phyloP scores from a whole-genome alignment of 306 rosid species.

The Lithocarpus polystachyus region DNA sequence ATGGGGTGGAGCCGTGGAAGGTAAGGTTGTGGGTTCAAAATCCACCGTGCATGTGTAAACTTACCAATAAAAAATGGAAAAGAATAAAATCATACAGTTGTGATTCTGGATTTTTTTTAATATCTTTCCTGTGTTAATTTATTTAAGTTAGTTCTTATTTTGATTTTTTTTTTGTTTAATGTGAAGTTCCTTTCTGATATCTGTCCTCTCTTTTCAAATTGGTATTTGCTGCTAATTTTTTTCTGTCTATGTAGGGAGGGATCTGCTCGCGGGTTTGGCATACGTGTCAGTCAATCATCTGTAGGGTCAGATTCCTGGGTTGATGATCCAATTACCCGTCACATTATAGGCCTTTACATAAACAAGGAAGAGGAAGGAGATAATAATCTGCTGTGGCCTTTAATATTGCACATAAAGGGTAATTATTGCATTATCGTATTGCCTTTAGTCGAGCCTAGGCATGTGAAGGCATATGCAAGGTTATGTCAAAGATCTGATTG shows the following conservation, averaged over 20 bases:
- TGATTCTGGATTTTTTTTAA: not conserved
- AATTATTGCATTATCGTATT: constrained; percentile 56
- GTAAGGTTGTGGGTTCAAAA: too few relatives aligned
- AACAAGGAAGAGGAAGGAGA: constrained; percentile 50
- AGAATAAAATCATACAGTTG: not conserved
- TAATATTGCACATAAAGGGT: constrained; percentile 71
- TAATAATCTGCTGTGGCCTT: constrained; percentile 74
- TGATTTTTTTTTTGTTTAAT: not conserved
- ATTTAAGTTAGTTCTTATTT: not conserved
- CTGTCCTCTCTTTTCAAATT: not conserved
- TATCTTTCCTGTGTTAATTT: not conserved
- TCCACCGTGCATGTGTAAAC: too few relatives aligned
- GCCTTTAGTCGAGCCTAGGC: constrained; percentile 80
- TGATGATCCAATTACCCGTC: constrained; percentile 91
- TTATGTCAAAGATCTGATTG: constrained; percentile 75
- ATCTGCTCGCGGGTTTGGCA: constrained; percentile 70
- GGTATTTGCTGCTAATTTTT: not conserved
- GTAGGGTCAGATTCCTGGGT: constrained; percentile 91
- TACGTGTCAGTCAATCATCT: constrained; percentile 64
- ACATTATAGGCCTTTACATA: constrained; percentile 62
- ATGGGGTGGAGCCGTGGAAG: too few relatives aligned
- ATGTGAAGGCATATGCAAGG: constrained; percentile 57
- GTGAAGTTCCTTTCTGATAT: not conserved
- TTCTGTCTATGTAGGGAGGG: constrained; percentile 60
- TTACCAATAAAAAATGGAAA: not conserved